Evolutionary conservation across 345 rosid genomes (phyloP), one percentile per base, ranked within the genome.

Genomic region (Firmiana major): DNA sequence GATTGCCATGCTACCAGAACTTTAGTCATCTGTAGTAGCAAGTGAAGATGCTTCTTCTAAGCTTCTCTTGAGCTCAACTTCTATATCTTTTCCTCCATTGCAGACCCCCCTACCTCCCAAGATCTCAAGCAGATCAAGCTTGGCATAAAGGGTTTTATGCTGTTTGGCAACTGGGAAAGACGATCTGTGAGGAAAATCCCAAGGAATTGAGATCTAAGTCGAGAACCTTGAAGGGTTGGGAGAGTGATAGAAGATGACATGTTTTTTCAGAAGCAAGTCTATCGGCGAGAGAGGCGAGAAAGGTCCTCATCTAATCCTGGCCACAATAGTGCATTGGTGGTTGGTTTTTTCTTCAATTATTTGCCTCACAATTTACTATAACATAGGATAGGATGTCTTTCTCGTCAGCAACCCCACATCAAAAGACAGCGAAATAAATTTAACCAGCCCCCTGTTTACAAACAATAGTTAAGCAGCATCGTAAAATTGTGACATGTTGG

Each of bases 61-160:
- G 73, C 79, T 83, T 73, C 86, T 90, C 75, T 82, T 78, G 31
- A 96, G 94, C 86, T 92, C 97, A 64, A 82, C 78, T 64, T 92
- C 81, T 0, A 91, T 57, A 9, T 97, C 98, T 82, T 81, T 75
- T 83, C 92, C 99, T 31, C 97, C 98, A 53, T 88, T 90, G 77
- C 88, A 92, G 43, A 95, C 85, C n/a, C 97, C 98, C 84, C 99
- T 90, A 40, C 99, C 99, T 67, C 99, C 97, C 78, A 95, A 58
- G 75, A 95, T 83, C 64, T 89, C 90, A 21, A 81, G 85, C 19
- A 89, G 85, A 74, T 90, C 83, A 81, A 90, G 90, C 69, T 91
- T 96, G 26, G 90, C 98, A 40, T 71, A 81, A 46, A 74, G 42
- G 3, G 68, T 70, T 36, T 79, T 77, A 57, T 40, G 59, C 17